Conservation (phyloP, 768 basidiomycete genomes). For the Lentinula lateritia region DNA sequence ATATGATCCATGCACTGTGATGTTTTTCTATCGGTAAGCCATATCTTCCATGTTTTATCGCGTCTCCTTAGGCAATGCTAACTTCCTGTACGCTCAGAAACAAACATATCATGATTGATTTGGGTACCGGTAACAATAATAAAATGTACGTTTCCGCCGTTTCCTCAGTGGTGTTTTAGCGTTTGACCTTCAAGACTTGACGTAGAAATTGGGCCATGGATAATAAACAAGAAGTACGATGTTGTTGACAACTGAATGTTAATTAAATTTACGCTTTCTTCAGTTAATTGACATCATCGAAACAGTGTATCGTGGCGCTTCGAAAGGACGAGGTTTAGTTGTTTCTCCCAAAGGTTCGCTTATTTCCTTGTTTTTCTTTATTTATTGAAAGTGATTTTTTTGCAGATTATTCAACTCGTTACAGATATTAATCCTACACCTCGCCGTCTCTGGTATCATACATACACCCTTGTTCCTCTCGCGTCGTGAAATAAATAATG, state of each 20-base stretch:
- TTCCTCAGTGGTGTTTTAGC: not conserved
- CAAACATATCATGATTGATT: slow-evolving; percentile 99
- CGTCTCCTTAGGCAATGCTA: slow-evolving; percentile 3
- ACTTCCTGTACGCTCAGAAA: slow-evolving; percentile 45
- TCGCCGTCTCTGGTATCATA: not conserved
- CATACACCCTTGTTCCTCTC: not conserved
- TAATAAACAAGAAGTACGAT: slow-evolving; percentile 89
- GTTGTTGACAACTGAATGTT: not conserved
- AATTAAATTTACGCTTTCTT: not conserved
- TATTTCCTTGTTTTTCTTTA: not conserved
- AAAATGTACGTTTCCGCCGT: slow-evolving; percentile 70
- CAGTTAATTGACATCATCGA: slow-evolving; percentile 97
- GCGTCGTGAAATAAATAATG: not conserved
- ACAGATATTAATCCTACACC: slow-evolving; percentile 49
- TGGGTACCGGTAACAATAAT: slow-evolving; percentile 99
- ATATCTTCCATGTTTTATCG: not conserved
- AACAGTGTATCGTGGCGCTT: slow-evolving; percentile 96
- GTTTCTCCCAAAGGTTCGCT: slow-evolving; percentile 88
- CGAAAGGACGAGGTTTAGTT: slow-evolving; percentile 95
- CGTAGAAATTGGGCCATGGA: slow-evolving; percentile 97
- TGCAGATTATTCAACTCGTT: slow-evolving; percentile 76
- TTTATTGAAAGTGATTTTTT: not conserved
- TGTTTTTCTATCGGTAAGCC: slow-evolving; percentile 95
- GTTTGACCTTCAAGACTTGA: slow-evolving; percentile 6
- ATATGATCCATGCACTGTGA: slow-evolving; percentile 95